A percentile compares a stretch with the other conserved stretches of the same genome.
These are phyloP conservation scores for Plasmodium relictum DNA, from an alignment of 169 alveolate genomes.

Conservation along the genomic window DNA sequence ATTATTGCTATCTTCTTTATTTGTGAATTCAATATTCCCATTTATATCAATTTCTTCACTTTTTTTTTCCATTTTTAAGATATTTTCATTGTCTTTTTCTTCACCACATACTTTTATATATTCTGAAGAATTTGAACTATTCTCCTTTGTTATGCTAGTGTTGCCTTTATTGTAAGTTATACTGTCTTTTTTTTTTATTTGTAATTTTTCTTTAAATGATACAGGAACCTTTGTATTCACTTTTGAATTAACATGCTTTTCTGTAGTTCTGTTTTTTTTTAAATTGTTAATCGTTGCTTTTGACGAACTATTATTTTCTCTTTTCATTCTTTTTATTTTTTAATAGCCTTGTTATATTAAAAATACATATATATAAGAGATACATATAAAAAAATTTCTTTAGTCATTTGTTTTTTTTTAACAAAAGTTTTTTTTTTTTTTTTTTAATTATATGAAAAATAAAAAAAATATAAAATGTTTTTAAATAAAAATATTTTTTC, in stretches of 20 bases:
- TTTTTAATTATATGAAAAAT: too few species aligned
- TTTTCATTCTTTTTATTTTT: slow-evolving; percentile 20
- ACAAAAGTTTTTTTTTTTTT: too few species aligned
- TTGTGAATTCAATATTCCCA: slow-evolving; percentile 15
- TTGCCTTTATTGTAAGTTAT: slow-evolving; percentile 12
- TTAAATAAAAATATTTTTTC: too few species aligned
- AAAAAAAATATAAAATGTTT: too few species aligned
- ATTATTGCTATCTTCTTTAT: neutral
- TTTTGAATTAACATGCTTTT: slow-evolving; percentile 5
- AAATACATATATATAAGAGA: too few species aligned
- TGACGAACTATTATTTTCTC: slow-evolving; percentile 13
- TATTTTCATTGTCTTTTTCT: slow-evolving; percentile 8
- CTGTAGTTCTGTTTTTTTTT: slow-evolving; percentile 23
- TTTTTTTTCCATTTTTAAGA: slow-evolving; percentile 1
- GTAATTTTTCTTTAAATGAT: slow-evolving; percentile 15
- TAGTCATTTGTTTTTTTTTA: too few species aligned
- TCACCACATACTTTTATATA: slow-evolving; percentile 3
- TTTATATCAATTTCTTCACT: slow-evolving; percentile 12
- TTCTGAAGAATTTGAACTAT: neutral
- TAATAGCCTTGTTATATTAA: neutral
- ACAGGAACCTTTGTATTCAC: slow-evolving; percentile 1
- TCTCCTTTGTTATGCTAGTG: neutral
- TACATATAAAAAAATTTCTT: too few species aligned
- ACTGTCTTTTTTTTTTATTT: slow-evolving; percentile 11
- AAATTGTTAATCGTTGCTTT: slow-evolving; percentile 21